phyloP scores from a whole-genome alignment of 768 basidiomycete species.

The Boletus barrowsii region DNA sequence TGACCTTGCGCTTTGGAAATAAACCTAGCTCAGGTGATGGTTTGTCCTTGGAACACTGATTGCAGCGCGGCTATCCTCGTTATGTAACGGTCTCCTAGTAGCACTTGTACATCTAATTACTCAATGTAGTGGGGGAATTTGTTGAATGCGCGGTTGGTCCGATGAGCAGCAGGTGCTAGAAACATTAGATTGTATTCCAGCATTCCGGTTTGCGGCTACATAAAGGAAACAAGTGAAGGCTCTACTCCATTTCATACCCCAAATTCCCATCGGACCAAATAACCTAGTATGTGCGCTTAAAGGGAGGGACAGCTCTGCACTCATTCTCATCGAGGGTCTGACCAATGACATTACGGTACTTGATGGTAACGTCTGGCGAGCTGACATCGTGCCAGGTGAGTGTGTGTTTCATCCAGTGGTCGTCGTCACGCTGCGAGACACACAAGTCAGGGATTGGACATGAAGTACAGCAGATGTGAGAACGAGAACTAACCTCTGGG shows the following conservation, averaged over 20 bases:
- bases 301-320: conserved; percentile 95
- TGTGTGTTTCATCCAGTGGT: conserved; percentile 93
- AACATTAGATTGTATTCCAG: conserved; percentile 12
- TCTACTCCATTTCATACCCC: conserved; percentile 7
- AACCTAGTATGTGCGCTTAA: conserved; percentile 88
- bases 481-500: conserved; percentile 65
- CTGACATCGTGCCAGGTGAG: conserved; percentile 82
- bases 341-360: conserved; percentile 83
- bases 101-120: background rate
- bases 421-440: conserved; percentile 75
- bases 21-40: too few relatives aligned
- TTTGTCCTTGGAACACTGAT: background rate
- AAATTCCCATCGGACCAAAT: background rate
- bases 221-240: background rate
- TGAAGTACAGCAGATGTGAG: background rate
- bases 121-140: background rate
- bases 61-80: background rate
- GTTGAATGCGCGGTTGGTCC: background rate
- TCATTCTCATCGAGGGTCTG: conserved; percentile 92
- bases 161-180: background rate
- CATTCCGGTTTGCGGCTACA: conserved; percentile 5
- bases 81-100: background rate
- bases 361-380: conserved; percentile 82
- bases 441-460: conserved; percentile 1
- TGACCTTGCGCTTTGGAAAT: background rate